These are phyloP conservation scores for Populus tremula DNA, from an alignment of 345 rosid species.

Conservation along the genomic window DNA sequence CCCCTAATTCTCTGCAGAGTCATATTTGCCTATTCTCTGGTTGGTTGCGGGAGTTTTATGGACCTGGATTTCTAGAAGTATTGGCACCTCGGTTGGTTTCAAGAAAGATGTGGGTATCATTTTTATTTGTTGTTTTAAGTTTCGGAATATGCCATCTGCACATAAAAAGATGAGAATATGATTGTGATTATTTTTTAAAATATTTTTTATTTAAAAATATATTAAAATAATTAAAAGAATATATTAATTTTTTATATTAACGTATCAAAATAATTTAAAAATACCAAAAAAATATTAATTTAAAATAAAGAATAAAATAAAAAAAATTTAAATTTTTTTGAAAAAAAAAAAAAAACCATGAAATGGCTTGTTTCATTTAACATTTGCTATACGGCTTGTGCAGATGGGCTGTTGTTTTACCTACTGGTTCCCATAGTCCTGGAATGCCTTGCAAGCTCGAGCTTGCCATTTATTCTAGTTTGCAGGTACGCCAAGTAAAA, in stretches of 20 bases:
- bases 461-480: conserved; percentile 69
- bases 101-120: conserved; percentile 71
- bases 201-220: too few species aligned
- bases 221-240: too few species aligned
- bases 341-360: not conserved
- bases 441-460: conserved; percentile 76
- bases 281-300: too few species aligned
- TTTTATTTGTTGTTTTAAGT: not conserved
- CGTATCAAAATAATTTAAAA: too few species aligned
- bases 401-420: conserved; percentile 90
- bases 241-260: too few species aligned
- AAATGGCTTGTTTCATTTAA: not conserved
- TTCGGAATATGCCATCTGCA: not conserved
- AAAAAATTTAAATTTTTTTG: too few species aligned
- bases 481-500: conserved; percentile 49
- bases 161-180: fast-evolving
- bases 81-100: conserved; percentile 80
- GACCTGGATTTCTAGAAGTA: conserved; percentile 77
- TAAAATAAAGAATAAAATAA: too few species aligned
- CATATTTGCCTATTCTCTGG: conserved; percentile 87
- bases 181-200: too few species aligned
- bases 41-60: conserved; percentile 90
- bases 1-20: conserved; percentile 40
- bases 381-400: conserved; percentile 11
- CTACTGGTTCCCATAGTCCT: conserved; percentile 72